Percentiles rank a stretch among this genome's conserved stretches.
phyloP scores from a whole-genome alignment of 2,329 filamentous ascomycete genomes.

The Trichoderma oligosporum region DNA sequence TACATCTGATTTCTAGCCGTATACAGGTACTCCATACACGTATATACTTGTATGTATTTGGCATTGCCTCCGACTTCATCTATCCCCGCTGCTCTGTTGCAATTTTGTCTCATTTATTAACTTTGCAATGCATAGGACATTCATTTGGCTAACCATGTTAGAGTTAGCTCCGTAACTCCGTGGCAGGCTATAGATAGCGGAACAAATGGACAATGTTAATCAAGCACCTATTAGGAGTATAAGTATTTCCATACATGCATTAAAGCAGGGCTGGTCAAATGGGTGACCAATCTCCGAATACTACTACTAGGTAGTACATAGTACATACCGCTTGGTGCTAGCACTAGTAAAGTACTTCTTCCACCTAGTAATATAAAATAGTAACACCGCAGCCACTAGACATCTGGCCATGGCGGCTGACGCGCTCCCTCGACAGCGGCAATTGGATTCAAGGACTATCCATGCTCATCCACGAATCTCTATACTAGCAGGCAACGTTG shows the following conservation, averaged over 20 bases:
- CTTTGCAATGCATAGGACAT: neutral
- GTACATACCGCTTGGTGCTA: too few relatives aligned
- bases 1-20: neutral
- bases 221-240: slow-evolving; percentile 2
- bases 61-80: neutral
- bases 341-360: too few relatives aligned
- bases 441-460: slow-evolving; percentile 16
- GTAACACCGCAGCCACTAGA: too few relatives aligned
- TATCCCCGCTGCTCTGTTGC: neutral
- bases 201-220: slow-evolving; percentile 3
- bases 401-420: slow-evolving; percentile 12
- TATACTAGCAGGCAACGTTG: neutral
- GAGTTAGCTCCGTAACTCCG: neutral
- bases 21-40: neutral
- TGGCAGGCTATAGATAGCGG: slow-evolving; percentile 3
- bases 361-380: too few relatives aligned
- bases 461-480: neutral
- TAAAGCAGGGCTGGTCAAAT: neutral
- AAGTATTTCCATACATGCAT: slow-evolving; percentile 7
- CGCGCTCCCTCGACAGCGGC: slow-evolving; percentile 11
- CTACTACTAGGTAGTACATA: too few relatives aligned
- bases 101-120: slow-evolving; percentile 4
- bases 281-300: slow-evolving; percentile 9
- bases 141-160: slow-evolving; percentile 7
- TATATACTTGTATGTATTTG: neutral